Percentiles rank a stretch among this genome's conserved stretches.
Conservation (phyloP, 2,329 filamentous ascomycete species). For the Phyllosticta citribraziliensis region DNA sequence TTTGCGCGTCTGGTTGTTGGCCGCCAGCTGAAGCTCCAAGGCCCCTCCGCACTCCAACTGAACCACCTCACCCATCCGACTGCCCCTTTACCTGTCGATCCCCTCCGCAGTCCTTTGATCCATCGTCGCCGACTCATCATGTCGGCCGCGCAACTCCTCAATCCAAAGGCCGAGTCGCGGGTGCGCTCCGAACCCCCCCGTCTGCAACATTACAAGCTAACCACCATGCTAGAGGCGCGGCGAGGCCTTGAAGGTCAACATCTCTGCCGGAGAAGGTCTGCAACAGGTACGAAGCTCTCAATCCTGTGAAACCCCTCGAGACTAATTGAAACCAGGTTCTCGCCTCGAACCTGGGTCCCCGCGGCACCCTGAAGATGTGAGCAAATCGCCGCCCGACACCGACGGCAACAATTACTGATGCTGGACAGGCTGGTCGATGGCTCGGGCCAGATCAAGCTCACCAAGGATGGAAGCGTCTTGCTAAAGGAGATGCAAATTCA, state of each 20-base stretch:
- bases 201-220: slow-evolving; percentile 29
- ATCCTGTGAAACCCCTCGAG: not conserved
- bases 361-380: slow-evolving; percentile 95
- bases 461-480: slow-evolving; percentile 92
- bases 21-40: slow-evolving; percentile 4
- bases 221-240: slow-evolving; percentile 65
- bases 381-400: slow-evolving; percentile 40
- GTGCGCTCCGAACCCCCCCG: slow-evolving; percentile 44
- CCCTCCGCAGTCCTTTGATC: not conserved
- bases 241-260: slow-evolving; percentile 95
- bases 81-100: slow-evolving; percentile 3
- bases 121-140: slow-evolving; percentile 39
- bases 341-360: slow-evolving; percentile 88
- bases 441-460: slow-evolving; percentile 79
- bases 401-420: slow-evolving; percentile 19
- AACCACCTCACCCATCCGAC: not conserved
- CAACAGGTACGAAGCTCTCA: slow-evolving; percentile 39
- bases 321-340: slow-evolving; percentile 63
- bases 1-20: slow-evolving; percentile 5
- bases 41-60: slow-evolving; percentile 1
- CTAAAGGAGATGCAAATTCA: slow-evolving; percentile 81
- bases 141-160: slow-evolving; percentile 96
- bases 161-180: slow-evolving; percentile 96
- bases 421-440: slow-evolving; percentile 49
- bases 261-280: slow-evolving; percentile 81